Percentiles rank a stretch among this genome's conserved stretches.
Evolutionary conservation across 2,329 filamentous ascomycete species (phyloP).

Genomic region (Ophiognomonia clavigignenti-juglandacearum): DNA sequence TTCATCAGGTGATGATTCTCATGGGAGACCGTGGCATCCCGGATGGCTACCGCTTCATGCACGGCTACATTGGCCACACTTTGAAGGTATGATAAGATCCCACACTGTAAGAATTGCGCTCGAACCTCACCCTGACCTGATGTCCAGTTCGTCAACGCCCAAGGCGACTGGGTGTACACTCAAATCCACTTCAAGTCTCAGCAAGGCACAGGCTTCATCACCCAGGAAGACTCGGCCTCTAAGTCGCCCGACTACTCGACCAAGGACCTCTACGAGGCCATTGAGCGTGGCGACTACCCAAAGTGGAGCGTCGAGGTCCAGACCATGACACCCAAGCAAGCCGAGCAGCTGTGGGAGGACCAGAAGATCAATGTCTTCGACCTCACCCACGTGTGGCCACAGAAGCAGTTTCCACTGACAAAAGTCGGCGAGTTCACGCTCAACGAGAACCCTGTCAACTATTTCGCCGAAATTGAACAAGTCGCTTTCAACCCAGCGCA

Average conservation of each 20-base stretch:
- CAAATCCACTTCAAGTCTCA: slow-evolving; percentile 50
- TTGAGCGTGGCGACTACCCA: slow-evolving; percentile 46
- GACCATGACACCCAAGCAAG: slow-evolving; percentile 44
- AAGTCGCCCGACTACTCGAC: slow-evolving; percentile 42
- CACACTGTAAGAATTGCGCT: too few species aligned
- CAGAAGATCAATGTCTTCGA: slow-evolving; percentile 46
- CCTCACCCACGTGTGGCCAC: slow-evolving; percentile 55
- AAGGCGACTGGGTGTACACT: slow-evolving; percentile 48
- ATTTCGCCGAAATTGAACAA: slow-evolving; percentile 67
- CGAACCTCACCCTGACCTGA: too few species aligned
- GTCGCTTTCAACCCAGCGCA: slow-evolving; percentile 61
- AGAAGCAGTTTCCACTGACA: slow-evolving; percentile 46
- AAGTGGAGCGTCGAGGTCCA: slow-evolving; percentile 53
- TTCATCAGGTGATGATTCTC: slow-evolving; percentile 54
- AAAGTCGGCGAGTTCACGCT: slow-evolving; percentile 49
- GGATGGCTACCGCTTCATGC: slow-evolving; percentile 48
- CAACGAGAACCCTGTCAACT: slow-evolving; percentile 56
- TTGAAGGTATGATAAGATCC: too few species aligned
- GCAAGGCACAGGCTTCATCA: slow-evolving; percentile 47
- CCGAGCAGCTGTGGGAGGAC: slow-evolving; percentile 38
- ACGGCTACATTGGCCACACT: slow-evolving; percentile 50
- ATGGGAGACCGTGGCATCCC: slow-evolving; percentile 55
- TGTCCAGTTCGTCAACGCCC: slow-evolving; percentile 49
- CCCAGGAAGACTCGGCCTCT: slow-evolving; percentile 42
- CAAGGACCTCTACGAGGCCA: slow-evolving; percentile 49